phyloP scores from a whole-genome alignment of 176 grass and related monocot species.

The Hordeum vulgare region MorexV3_pseudomolecules_assembly NC_058518.1:487021821-487022320 shows the following conservation, averaged over 20 bases:
- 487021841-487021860: slow-evolving; percentile 26
- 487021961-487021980: background rate
- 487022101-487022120: slow-evolving; percentile 21
- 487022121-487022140: background rate
- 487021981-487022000: slow-evolving; percentile 18
- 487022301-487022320: too few species aligned
- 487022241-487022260: too few species aligned
- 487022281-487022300: too few species aligned
- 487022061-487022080: slow-evolving; percentile 20
- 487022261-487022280: too few species aligned
- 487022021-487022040: accelerated
- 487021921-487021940: slow-evolving; percentile 9
- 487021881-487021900: background rate
- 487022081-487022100: slow-evolving; percentile 31
- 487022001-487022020: slow-evolving; percentile 1
- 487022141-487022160: slow-evolving; percentile 20
- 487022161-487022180: background rate
- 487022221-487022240: too few species aligned
- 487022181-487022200: too few species aligned
- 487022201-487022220: too few species aligned
- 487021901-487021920: slow-evolving; percentile 33
- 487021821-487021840: slow-evolving; percentile 10
- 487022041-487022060: background rate
- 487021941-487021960: slow-evolving; percentile 4
- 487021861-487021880: slow-evolving; percentile 38